Base-by-base conservation (phyloP, 2,329 filamentous ascomycete species). In the Botrytis tulipae region DNA sequence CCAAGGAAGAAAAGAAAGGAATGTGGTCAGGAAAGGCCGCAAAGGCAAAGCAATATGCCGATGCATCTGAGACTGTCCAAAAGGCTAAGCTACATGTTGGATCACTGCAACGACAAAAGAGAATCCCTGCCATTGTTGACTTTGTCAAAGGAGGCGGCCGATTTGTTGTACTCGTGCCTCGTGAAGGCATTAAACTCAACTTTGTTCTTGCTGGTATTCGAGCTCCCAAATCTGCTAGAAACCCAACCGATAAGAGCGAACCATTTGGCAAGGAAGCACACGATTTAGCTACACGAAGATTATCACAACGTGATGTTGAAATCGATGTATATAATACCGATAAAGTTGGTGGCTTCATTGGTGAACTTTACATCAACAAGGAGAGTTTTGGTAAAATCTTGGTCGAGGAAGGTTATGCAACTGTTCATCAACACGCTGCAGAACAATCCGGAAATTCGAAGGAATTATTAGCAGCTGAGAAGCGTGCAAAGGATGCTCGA, bases 341-440 rank as follows among this genome's bases (percentile, higher is more conserved):
- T 87, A 98, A 98, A 86, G 91, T 96, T 40, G 96, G 96, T 79
- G 96, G 96, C 54, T 99, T 99, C 86, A 98, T 99, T 78, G 96
- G 96, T 72, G 93, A 94, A 22, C 87, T 99, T 37, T 98, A 94
- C 82, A 89, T 99, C 82, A 95, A 94, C 86, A 93, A 95, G 71
- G 95, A 98, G 84, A 98, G 93, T 85, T 97, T 99, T 81, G 93
- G 95, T 80, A 98, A 97, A 86, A 83, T 93, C 3, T 88, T 99
- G 1, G 90, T 99, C 1, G 96, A 98, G 83, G 96, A 99, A 83
- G 96, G 96, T 75, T 87, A 98, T 44, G 95, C 96, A 25, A 92
- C 92, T 32, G 95, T 99, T 25, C 95, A 98, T 82, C 90, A 92
- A 73, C 98, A 97, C 85, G 98, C 95, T 37, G 96, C 96, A 0